Base-by-base conservation (phyloP, 495 filamentous ascomycete species). In the Tuber umbilicatum region DNA sequence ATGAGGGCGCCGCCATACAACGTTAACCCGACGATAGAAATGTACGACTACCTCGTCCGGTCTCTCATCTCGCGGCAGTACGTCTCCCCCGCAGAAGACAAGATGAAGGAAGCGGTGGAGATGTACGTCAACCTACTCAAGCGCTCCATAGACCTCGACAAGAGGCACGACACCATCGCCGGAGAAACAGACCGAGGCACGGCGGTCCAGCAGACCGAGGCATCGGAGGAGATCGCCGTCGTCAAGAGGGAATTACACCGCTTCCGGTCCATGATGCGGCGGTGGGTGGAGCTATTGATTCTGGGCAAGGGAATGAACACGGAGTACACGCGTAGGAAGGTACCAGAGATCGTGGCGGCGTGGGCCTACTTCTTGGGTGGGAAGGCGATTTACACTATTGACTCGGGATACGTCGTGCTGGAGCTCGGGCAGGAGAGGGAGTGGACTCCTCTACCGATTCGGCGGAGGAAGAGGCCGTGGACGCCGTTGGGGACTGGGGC, bases 1-100 rank as follows among this genome's bases (percentile, higher is more conserved):
- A 88, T 91, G 86, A 89, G 83, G 5, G 81, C 84, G 2, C 78
- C 84, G n/a, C 89, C 89, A 9, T 88, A 89, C 83, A 87, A 87
- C 70, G 78, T 90, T 73, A 76, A 81, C 6, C 89, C 89, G 1
- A 89, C 84, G 1, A 78, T 90, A 37, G 76, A 85, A 40, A 86
- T 88, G 83, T 89, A 87, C 76, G 85, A 86, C 72, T 83, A 82
- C 42, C 81, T 88, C 17, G 86, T 90, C 67, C 86, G 85, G 55
- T 86, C 83, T 68, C 76, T 83, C 43, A 60, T 82, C 21, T 39
- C 42, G 16, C 81, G 83, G 2, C 69, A 77, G 60, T 76, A 79
- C 73, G 75, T 72, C 31, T 75, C 76, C 5, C 72, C 77, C 9
- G 82, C 81, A 1, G 73, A 82, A 69, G 42, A 31, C 38, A 77